Evolutionary conservation across 73 alveolate genomes (phyloP).

Genomic region (Paramecium biaurelia): DNA sequence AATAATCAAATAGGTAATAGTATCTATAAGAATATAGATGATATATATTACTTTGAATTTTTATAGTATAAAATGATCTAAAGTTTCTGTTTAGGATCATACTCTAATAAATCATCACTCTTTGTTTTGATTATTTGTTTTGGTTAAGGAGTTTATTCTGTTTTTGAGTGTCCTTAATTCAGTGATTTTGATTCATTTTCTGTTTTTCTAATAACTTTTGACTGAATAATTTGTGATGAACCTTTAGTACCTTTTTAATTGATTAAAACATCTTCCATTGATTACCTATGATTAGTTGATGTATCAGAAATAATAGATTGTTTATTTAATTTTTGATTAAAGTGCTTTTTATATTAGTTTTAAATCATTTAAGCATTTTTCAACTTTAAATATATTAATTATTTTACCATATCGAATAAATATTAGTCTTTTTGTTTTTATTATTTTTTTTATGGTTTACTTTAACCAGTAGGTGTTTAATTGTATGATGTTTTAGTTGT

Average conservation of each 20-base stretch:
- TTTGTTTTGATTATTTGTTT: neutral
- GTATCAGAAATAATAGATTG: constrained; percentile 6
- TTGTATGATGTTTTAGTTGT: neutral
- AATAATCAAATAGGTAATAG: neutral
- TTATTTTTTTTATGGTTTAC: neutral
- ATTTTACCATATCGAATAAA: neutral
- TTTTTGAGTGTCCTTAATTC: neutral
- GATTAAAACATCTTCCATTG: neutral
- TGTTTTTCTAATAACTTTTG: neutral
- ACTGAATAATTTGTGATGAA: neutral
- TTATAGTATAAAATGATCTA: neutral
- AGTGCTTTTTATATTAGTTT: neutral
- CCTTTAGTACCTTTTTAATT: neutral
- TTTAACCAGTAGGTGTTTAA: neutral
- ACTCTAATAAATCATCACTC: neutral
- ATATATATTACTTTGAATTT: neutral
- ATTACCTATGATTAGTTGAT: constrained; percentile 2
- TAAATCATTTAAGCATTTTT: constrained; percentile 19
- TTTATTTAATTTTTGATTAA: neutral
- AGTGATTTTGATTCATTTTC: neutral
- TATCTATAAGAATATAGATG: no score
- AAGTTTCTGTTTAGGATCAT: neutral
- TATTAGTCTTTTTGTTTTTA: neutral
- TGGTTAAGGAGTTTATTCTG: constrained; percentile 5
- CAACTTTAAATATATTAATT: neutral